These are phyloP conservation scores for Mycothermus thermophilus DNA, from an alignment of 495 filamentous ascomycete species.

Conservation along the genomic window DNA sequence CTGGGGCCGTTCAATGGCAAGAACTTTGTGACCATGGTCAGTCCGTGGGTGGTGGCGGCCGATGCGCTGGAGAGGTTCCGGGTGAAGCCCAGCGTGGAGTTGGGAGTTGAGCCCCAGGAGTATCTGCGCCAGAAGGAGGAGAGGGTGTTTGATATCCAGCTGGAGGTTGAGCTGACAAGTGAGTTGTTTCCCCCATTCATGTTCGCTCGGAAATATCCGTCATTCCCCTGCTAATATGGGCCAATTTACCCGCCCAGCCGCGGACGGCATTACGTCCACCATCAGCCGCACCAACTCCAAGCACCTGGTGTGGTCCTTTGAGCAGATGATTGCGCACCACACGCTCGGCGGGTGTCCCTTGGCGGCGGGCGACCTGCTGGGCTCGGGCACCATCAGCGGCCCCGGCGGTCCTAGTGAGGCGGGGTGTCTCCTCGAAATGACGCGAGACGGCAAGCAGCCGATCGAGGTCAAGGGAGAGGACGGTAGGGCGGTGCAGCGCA, in stretches of 20 bases:
- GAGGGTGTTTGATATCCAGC: slow-evolving; percentile 57
- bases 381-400: slow-evolving; percentile 83
- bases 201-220: too few relatives aligned
- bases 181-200: slow-evolving; percentile 12
- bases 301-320: slow-evolving; percentile 80
- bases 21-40: slow-evolving; percentile 85
- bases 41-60: slow-evolving; percentile 74
- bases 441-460: slow-evolving; percentile 47
- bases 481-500: slow-evolving; percentile 57
- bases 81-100: slow-evolving; percentile 39
- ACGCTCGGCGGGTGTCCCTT: slow-evolving; percentile 74
- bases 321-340: slow-evolving; percentile 92
- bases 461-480: slow-evolving; percentile 55
- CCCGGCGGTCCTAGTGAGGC: slow-evolving; percentile 37
- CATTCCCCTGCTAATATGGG: too few relatives aligned
- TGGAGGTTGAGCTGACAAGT: slow-evolving; percentile 63
- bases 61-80: slow-evolving; percentile 67
- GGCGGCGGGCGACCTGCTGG: slow-evolving; percentile 69
- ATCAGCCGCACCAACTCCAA: slow-evolving; percentile 50
- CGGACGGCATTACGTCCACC: slow-evolving; percentile 48
- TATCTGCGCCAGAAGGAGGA: slow-evolving; percentile 50
- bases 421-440: slow-evolving; percentile 77
- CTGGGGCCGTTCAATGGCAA: slow-evolving; percentile 82
- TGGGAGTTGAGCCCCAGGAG: slow-evolving; percentile 47
- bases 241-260: too few relatives aligned